Evolutionary conservation across 192 early-diverging fungal genomes (phyloP).

Genomic region (Coemansia sp.): DNA sequence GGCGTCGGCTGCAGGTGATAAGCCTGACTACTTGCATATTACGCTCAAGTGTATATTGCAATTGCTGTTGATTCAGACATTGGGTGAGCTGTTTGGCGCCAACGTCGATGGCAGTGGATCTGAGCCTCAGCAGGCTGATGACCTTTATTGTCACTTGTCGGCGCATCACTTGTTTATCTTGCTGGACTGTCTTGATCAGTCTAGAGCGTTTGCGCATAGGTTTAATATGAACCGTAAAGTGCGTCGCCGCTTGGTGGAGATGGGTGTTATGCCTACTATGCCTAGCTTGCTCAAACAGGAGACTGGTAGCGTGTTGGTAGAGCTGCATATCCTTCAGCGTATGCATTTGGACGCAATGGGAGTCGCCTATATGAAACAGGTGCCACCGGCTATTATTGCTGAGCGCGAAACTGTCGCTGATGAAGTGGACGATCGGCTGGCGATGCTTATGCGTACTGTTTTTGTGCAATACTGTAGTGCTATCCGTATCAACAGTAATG

Average conservation of each 20-base stretch:
- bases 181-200: constrained; percentile 78
- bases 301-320: constrained; percentile 70
- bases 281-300: constrained; percentile 94
- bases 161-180: constrained; percentile 73
- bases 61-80: constrained; percentile 85
- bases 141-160: constrained; percentile 46
- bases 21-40: constrained; percentile 81
- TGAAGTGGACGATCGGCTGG: constrained; percentile 70
- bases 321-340: constrained; percentile 75
- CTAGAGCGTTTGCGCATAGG: constrained; percentile 76
- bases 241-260: constrained; percentile 76
- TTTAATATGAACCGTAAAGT: constrained; percentile 83
- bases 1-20: constrained; percentile 20
- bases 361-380: neutral
- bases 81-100: constrained; percentile 75
- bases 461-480: constrained; percentile 34
- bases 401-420: constrained; percentile 58
- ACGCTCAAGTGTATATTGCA: constrained; percentile 92
- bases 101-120: constrained; percentile 61
- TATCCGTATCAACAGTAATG: neutral
- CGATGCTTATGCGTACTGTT: constrained; percentile 52
- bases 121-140: constrained; percentile 34
- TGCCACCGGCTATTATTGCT: constrained; percentile 11
- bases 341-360: constrained; percentile 63
- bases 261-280: constrained; percentile 87